Evolutionary conservation across 177 flowering plant species (phyloP).

Genomic region (Vitis hybrid): DNA sequence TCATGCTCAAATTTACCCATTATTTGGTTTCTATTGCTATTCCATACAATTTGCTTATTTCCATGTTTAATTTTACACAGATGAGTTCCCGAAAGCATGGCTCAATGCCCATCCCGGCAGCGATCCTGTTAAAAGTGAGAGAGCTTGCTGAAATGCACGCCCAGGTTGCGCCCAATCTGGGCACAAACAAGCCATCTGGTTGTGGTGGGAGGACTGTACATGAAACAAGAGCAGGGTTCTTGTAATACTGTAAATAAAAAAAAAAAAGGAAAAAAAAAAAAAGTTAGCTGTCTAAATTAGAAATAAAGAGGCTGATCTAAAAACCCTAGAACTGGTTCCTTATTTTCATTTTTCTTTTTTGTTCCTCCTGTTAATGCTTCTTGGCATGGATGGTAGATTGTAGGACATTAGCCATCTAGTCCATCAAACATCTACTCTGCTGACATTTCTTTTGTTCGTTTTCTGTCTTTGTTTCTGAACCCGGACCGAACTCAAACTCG

Average conservation of each 20-base stretch:
- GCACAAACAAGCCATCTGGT: constrained; percentile 35
- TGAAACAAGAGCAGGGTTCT: constrained; percentile 52
- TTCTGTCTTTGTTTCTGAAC: too few species aligned
- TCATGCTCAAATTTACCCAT: too few species aligned
- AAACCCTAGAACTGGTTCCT: neutral
- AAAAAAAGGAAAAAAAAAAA: neutral
- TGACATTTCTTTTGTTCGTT: too few species aligned
- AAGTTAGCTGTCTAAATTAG: constrained; percentile 2
- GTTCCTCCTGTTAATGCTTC: too few species aligned
- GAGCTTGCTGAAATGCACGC: constrained; percentile 82
- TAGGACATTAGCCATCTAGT: too few species aligned
- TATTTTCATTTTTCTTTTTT: neutral
- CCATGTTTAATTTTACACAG: constrained; percentile 20
- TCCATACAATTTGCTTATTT: too few species aligned
- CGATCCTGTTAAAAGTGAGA: constrained; percentile 65
- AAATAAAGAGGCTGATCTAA: neutral
- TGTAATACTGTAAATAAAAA: constrained; percentile 29
- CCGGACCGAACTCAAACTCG: too few species aligned
- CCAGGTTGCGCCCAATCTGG: constrained; percentile 38
- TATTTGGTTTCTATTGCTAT: too few species aligned
- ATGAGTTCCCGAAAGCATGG: constrained; percentile 56
- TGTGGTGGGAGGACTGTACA: constrained; percentile 31
- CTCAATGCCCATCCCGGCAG: constrained; percentile 65
- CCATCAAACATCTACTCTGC: too few species aligned
- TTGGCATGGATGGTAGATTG: too few species aligned